Conservation (phyloP, 169 alveolate genomes). For the Plasmodium yoelii region DNA sequence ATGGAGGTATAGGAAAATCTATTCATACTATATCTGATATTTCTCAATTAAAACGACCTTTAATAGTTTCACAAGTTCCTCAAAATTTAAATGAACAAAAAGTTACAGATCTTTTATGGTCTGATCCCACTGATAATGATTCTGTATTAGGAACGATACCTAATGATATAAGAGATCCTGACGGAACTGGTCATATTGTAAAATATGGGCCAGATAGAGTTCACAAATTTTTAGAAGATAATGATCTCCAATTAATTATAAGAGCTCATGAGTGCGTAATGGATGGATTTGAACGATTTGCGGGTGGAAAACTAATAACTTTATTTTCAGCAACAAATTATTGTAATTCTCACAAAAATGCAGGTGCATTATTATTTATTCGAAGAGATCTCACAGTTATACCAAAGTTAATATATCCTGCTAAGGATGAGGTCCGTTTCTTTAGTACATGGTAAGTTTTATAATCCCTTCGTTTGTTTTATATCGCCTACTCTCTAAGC, state of each 20-base stretch:
- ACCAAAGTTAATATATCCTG: constrained; percentile 98
- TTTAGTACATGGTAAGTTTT: constrained; percentile 70
- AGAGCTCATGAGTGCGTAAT: constrained; percentile 99
- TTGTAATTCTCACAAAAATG: constrained; percentile 99
- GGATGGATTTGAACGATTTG: constrained; percentile 99
- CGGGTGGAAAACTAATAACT: constrained; percentile 99
- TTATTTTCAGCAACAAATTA: constrained; percentile 99
- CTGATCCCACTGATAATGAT: constrained; percentile 99
- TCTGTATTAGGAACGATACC: constrained; percentile 97
- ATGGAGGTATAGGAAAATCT: constrained; percentile 99
- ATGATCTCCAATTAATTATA: constrained; percentile 88
- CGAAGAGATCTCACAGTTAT: constrained; percentile 97
- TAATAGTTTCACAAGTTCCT: constrained; percentile 95
- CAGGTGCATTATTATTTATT: constrained; percentile 98
- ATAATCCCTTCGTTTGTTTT: constrained; percentile 3
- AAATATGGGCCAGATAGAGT: constrained; percentile 98
- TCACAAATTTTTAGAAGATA: constrained; percentile 89
- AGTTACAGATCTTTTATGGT: constrained; percentile 92
- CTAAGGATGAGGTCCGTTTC: constrained; percentile 84
- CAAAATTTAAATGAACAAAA: constrained; percentile 88
- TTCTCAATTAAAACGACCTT: constrained; percentile 93
- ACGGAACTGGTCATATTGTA: constrained; percentile 98
- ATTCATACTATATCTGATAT: constrained; percentile 92
- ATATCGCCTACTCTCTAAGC: background rate
- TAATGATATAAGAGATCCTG: constrained; percentile 98